phyloP scores from a whole-genome alignment of 106 monocot genomes.

The Hemerocallis citrina region DNA sequence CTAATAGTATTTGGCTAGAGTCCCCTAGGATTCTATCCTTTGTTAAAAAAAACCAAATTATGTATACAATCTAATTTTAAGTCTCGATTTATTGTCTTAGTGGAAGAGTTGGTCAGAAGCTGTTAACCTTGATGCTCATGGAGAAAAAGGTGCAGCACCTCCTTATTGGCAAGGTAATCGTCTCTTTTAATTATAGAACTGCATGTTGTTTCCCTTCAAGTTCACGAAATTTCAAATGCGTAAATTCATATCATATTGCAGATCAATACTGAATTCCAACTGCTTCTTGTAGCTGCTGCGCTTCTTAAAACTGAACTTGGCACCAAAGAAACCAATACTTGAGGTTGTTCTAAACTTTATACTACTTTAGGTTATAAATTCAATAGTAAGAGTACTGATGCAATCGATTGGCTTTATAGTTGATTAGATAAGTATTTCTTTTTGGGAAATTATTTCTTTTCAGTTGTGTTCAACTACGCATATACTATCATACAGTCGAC shows the following conservation, averaged over 20 bases:
- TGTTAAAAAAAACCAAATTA: too few species aligned
- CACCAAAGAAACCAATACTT: slow-evolving; percentile 51
- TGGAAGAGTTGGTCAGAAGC: slow-evolving; percentile 88
- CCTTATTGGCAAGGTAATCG: slow-evolving; percentile 88
- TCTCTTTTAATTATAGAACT: background rate
- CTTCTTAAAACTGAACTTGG: slow-evolving; percentile 95
- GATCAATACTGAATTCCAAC: slow-evolving; percentile 85
- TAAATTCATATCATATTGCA: slow-evolving; percentile 19
- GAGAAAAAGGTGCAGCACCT: slow-evolving; percentile 82
- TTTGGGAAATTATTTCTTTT: background rate
- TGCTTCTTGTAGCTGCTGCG: slow-evolving; percentile 76
- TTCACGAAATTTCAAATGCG: background rate
- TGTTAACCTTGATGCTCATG: slow-evolving; percentile 52
- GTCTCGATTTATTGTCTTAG: slow-evolving; percentile 23
- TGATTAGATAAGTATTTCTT: too few species aligned
- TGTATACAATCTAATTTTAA: too few species aligned
- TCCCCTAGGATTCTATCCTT: too few species aligned
- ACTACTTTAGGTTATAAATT: background rate
- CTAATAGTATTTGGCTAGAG: too few species aligned
- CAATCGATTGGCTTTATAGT: too few species aligned
- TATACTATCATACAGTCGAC: background rate
- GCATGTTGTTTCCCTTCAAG: background rate
- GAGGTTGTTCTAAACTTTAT: slow-evolving; percentile 28
- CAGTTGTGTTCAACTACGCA: background rate
- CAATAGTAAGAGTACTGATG: too few species aligned